A percentile compares a stretch with the other conserved stretches of the same genome.
phyloP scores from a whole-genome alignment of 768 basidiomycete species.

The Rhodosporidiobolus sp. region DNA sequence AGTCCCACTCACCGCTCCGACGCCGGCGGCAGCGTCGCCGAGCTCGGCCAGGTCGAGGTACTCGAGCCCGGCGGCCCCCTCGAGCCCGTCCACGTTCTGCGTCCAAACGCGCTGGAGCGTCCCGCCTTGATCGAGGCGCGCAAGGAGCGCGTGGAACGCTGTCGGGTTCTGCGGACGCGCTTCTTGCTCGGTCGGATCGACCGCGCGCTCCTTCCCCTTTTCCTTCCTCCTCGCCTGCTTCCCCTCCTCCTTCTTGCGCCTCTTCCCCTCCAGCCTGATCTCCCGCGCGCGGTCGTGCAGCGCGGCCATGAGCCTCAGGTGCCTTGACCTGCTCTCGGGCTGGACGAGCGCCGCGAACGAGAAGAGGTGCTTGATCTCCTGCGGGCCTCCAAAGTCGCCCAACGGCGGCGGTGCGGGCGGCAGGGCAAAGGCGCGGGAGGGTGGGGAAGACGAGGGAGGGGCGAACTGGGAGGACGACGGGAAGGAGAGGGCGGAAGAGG shows the following conservation, averaged over 20 bases:
- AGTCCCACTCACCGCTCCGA: too few relatives aligned
- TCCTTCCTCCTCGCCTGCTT: not conserved
- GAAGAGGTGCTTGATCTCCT: slow-evolving; percentile 44
- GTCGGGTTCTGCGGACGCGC: slow-evolving; percentile 80
- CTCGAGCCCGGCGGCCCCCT: slow-evolving; percentile 69
- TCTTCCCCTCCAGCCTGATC: not conserved
- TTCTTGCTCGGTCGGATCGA: slow-evolving; percentile 53
- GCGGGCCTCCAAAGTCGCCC: slow-evolving; percentile 80
- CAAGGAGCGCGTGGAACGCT: slow-evolving; percentile 67
- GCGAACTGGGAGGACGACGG: slow-evolving; percentile 80
- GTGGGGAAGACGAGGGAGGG: slow-evolving; percentile 63
- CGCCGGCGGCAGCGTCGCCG: not conserved
- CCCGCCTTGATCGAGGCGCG: slow-evolving; percentile 60
- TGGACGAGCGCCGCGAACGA: slow-evolving; percentile 8
- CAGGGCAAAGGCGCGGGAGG: not conserved
- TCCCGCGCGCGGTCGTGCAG: not conserved
- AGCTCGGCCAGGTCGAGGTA: slow-evolving; percentile 2
- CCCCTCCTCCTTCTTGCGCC: not conserved
- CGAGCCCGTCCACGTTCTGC: slow-evolving; percentile 96
- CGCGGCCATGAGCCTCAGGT: slow-evolving; percentile 11
- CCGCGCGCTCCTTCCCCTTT: not conserved
- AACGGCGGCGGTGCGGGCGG: not conserved
- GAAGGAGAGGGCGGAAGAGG: slow-evolving; percentile 76
- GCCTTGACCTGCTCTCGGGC: slow-evolving; percentile 3
- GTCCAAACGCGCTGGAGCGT: slow-evolving; percentile 87